Conservation (phyloP, 2,329 filamentous ascomycete species). For the Aspergillus sp. region DNA sequence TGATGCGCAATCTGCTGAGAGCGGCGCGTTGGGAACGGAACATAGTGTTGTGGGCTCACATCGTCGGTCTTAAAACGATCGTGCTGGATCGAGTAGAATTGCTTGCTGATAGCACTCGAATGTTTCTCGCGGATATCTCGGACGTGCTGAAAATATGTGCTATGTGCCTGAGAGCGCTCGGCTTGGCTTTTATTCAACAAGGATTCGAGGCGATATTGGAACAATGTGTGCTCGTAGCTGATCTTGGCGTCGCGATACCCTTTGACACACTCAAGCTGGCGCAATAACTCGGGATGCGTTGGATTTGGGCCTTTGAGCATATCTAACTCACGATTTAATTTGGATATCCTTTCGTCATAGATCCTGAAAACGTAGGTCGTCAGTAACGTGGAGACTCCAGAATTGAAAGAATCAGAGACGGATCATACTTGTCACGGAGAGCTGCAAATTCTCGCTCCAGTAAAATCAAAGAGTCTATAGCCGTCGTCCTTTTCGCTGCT, state of each 20-base stretch:
- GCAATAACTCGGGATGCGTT: slow-evolving; percentile 86
- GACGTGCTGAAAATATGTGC: slow-evolving; percentile 84
- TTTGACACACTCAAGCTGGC: slow-evolving; percentile 85
- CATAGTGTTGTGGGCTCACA: slow-evolving; percentile 75
- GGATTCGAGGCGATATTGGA: slow-evolving; percentile 71
- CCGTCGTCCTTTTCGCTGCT: slow-evolving; percentile 77
- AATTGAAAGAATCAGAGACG: background rate
- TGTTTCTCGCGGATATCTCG: slow-evolving; percentile 79
- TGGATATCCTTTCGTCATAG: slow-evolving; percentile 82
- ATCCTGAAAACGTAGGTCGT: slow-evolving; percentile 55
- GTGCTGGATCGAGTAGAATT: slow-evolving; percentile 90
- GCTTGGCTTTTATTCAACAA: slow-evolving; percentile 75
- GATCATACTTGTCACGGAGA: slow-evolving; percentile 65
- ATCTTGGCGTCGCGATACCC: slow-evolving; percentile 79
- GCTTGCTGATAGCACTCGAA: slow-evolving; percentile 77
- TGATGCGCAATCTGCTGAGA: slow-evolving; percentile 80
- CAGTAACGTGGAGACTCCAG: slow-evolving; percentile 7
- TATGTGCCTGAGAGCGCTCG: slow-evolving; percentile 80
- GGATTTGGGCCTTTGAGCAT: slow-evolving; percentile 59
- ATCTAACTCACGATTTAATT: slow-evolving; percentile 68
- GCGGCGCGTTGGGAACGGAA: slow-evolving; percentile 75
- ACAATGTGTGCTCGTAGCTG: slow-evolving; percentile 70
- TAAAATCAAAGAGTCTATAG: slow-evolving; percentile 73
- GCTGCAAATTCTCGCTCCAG: slow-evolving; percentile 88
- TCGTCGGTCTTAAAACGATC: slow-evolving; percentile 78